Evolutionary conservation across 2,329 filamentous ascomycete species (phyloP).

Genomic region (Xylaria polymorpha): DNA sequence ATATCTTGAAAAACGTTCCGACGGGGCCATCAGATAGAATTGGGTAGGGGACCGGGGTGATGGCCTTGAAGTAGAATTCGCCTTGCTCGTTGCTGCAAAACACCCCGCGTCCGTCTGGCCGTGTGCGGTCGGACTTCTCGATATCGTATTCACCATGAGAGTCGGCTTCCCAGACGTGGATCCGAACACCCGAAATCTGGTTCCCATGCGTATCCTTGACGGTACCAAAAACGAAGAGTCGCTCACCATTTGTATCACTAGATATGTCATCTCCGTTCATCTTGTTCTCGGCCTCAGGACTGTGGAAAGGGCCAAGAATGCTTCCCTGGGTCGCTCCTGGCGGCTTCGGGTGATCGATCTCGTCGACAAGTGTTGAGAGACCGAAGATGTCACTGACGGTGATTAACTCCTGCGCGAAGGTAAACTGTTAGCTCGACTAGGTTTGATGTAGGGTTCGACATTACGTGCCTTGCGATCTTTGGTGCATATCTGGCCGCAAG

Average conservation of each 20-base stretch:
- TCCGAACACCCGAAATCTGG: background rate
- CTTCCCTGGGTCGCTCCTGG: slow-evolving; percentile 4
- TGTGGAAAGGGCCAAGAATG: slow-evolving; percentile 12
- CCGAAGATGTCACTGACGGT: slow-evolving; percentile 8
- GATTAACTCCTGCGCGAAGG: slow-evolving; percentile 12
- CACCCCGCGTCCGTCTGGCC: background rate
- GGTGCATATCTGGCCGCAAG: slow-evolving; percentile 14
- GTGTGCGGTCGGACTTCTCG: background rate
- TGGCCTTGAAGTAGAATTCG: slow-evolving; percentile 1
- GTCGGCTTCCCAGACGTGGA: slow-evolving; percentile 5
- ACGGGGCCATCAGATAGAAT: slow-evolving; percentile 1
- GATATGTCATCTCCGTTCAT: background rate
- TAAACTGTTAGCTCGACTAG: too few species aligned
- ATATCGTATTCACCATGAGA: background rate
- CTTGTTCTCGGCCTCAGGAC: background rate
- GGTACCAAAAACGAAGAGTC: slow-evolving; percentile 1
- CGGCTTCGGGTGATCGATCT: slow-evolving; percentile 14
- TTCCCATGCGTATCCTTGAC: background rate
- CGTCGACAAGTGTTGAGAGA: slow-evolving; percentile 15
- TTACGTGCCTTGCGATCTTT: too few species aligned
- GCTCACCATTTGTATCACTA: background rate
- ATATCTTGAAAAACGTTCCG: background rate
- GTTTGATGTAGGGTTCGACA: too few species aligned
- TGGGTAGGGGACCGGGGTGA: background rate
- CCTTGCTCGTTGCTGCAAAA: background rate